These are phyloP conservation scores for Pseudopithomyces chartarum DNA, from an alignment of 2,329 filamentous ascomycete genomes.

Conservation along the genomic window DNA sequence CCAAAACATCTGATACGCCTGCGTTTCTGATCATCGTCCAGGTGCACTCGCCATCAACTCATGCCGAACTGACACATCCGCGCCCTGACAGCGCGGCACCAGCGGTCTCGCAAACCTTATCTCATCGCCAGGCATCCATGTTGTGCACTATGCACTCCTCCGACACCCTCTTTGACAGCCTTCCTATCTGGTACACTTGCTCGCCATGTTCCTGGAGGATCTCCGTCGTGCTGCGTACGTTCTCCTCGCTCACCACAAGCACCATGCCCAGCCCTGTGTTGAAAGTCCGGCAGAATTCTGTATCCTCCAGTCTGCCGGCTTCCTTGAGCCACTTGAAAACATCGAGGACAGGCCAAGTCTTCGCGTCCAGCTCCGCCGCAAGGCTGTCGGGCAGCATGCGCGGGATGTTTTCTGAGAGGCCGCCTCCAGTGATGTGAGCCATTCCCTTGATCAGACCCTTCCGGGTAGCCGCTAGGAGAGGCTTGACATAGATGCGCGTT, in stretches of 20 bases:
- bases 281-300: slow-evolving; percentile 90
- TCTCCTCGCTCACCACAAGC: slow-evolving; percentile 71
- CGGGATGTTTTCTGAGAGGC: slow-evolving; percentile 90
- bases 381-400: slow-evolving; percentile 84
- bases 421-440: slow-evolving; percentile 95
- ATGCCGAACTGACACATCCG: not conserved
- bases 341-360: slow-evolving; percentile 73
- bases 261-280: slow-evolving; percentile 97
- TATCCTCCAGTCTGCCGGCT: slow-evolving; percentile 69
- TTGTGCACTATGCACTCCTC: slow-evolving; percentile 68
- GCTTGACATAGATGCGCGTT: slow-evolving; percentile 90
- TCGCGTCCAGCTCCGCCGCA: slow-evolving; percentile 79
- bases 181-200: slow-evolving; percentile 76
- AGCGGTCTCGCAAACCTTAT: not conserved
- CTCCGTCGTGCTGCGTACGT: slow-evolving; percentile 64
- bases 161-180: slow-evolving; percentile 63
- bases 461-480: slow-evolving; percentile 69
- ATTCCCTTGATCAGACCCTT: slow-evolving; percentile 81
- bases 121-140: slow-evolving; percentile 55
- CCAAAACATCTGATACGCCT: not conserved
- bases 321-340: slow-evolving; percentile 89
- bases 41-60: not conserved
- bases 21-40: not conserved
- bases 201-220: slow-evolving; percentile 72
- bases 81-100: not conserved